These are phyloP conservation scores for Candida glaebosa DNA, from an alignment of 805 yeast species.

Conservation along the genomic window DNA sequence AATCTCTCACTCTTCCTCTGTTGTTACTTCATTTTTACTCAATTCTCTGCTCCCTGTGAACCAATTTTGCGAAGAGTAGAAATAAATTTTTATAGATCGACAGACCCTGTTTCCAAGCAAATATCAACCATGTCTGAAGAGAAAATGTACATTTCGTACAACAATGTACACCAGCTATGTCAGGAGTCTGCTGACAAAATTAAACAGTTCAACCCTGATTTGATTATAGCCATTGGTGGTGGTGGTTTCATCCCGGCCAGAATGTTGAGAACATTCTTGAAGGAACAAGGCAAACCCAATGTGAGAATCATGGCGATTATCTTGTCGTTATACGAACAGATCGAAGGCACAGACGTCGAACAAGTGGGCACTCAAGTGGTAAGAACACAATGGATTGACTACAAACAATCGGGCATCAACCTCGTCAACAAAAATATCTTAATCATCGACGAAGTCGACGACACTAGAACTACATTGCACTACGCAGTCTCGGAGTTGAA, in stretches of 20 bases:
- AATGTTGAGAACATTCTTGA: constrained; percentile 87
- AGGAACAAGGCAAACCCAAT: constrained; percentile 83
- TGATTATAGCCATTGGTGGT: constrained; percentile 94
- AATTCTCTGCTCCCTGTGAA: background rate
- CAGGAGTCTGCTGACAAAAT: constrained; percentile 60
- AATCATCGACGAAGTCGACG: constrained; percentile 83
- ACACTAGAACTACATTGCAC: constrained; percentile 79
- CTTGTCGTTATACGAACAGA: constrained; percentile 83
- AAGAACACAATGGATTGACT: constrained; percentile 83
- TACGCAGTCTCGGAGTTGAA: constrained; percentile 73
- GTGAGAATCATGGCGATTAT: constrained; percentile 94
- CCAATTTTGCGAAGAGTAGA: background rate
- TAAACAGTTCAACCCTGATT: constrained; percentile 75
- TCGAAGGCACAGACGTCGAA: constrained; percentile 58
- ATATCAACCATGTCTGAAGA: constrained; percentile 15
- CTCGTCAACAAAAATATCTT: constrained; percentile 67
- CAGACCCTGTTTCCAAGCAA: background rate
- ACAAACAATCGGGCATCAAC: constrained; percentile 56
- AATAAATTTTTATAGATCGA: background rate
- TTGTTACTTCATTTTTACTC: background rate
- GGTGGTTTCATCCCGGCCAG: constrained; percentile 98
- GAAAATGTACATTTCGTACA: constrained; percentile 75
- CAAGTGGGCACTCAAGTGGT: constrained; percentile 58
- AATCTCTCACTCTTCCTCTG: background rate
- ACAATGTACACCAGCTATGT: constrained; percentile 74